phyloP scores from a whole-genome alignment of 345 rosid species.

The Sisymbrium altissimum region DNA sequence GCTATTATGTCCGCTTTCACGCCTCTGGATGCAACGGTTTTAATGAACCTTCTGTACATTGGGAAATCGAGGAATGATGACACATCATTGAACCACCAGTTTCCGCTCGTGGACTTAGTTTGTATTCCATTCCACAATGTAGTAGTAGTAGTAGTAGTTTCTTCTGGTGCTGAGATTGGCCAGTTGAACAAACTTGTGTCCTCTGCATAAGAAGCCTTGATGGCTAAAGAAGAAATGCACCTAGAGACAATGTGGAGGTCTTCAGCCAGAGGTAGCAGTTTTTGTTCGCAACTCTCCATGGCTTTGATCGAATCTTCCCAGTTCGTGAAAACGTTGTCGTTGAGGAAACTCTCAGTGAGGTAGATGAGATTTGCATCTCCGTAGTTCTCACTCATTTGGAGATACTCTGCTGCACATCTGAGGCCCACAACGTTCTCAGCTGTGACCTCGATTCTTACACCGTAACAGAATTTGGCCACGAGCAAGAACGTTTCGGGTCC shows the following conservation, averaged over 20 bases:
- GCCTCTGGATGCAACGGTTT: slow-evolving; percentile 52
- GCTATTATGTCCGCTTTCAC: slow-evolving; percentile 51
- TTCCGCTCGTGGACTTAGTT: slow-evolving; percentile 37
- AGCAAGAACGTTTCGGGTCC: slow-evolving; percentile 72
- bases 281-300: slow-evolving; percentile 60
- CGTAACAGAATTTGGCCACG: slow-evolving; percentile 83
- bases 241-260: slow-evolving; percentile 74
- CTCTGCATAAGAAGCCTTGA: slow-evolving; percentile 58
- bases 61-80: slow-evolving; percentile 50
- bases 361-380: slow-evolving; percentile 69
- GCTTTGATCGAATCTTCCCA: slow-evolving; percentile 76
- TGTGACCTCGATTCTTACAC: slow-evolving; percentile 61
- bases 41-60: slow-evolving; percentile 60
- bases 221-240: slow-evolving; percentile 76
- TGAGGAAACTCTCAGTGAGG: slow-evolving; percentile 64
- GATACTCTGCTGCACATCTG: slow-evolving; percentile 88
- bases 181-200: slow-evolving; percentile 59
- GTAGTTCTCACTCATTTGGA: slow-evolving; percentile 68
- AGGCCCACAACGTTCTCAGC: slow-evolving; percentile 59
- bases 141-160: slow-evolving; percentile 2
- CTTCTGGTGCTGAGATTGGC: slow-evolving; percentile 52
- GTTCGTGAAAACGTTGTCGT: slow-evolving; percentile 43
- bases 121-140: slow-evolving; percentile 75
- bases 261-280: slow-evolving; percentile 60
- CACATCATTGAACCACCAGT: slow-evolving; percentile 91